phyloP scores from a whole-genome alignment of 116 monocot species.

The Posidonia oceanica region DNA sequence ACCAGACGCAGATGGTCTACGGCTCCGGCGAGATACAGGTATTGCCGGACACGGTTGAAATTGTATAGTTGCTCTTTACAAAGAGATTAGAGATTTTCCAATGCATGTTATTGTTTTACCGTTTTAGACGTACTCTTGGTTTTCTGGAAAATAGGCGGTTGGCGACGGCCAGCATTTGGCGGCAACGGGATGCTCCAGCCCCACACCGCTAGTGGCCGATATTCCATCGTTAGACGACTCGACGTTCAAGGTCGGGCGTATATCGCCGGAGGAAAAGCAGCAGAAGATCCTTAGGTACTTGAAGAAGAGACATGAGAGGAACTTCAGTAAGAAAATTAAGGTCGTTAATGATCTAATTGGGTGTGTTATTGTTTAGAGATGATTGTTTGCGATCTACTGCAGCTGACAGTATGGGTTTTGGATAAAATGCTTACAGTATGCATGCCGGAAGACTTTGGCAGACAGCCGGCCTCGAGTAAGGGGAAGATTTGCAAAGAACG shows the following conservation, averaged over 20 bases:
- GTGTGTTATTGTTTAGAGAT: no score
- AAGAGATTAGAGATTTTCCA: no score
- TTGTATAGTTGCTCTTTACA: no score
- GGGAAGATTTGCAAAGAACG: conserved; percentile 89
- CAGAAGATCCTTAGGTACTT: conserved; percentile 70
- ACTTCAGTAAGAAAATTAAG: conserved; percentile 94
- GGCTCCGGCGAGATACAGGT: conserved; percentile 35
- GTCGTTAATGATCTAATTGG: conserved; percentile 10
- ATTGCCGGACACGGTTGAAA: neutral
- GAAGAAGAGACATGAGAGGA: conserved; percentile 69
- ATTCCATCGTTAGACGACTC: conserved; percentile 42
- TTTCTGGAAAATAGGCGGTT: conserved; percentile 7
- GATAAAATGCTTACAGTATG: conserved; percentile 39
- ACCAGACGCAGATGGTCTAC: conserved; percentile 13
- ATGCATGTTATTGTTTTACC: neutral
- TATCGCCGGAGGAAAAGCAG: conserved; percentile 64
- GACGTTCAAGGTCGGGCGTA: conserved; percentile 34
- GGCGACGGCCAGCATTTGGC: conserved; percentile 30
- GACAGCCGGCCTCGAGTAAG: conserved; percentile 80
- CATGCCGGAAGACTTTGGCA: conserved; percentile 91
- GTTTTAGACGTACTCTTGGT: neutral
- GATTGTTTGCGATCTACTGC: no score
- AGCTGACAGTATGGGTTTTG: no score
- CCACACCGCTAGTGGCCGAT: conserved; percentile 16
- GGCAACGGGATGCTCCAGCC: conserved; percentile 14